Evolutionary conservation across 192 early-diverging fungal genomes (phyloP).

Genomic region (Phycomyces blakesleeanus): DNA sequence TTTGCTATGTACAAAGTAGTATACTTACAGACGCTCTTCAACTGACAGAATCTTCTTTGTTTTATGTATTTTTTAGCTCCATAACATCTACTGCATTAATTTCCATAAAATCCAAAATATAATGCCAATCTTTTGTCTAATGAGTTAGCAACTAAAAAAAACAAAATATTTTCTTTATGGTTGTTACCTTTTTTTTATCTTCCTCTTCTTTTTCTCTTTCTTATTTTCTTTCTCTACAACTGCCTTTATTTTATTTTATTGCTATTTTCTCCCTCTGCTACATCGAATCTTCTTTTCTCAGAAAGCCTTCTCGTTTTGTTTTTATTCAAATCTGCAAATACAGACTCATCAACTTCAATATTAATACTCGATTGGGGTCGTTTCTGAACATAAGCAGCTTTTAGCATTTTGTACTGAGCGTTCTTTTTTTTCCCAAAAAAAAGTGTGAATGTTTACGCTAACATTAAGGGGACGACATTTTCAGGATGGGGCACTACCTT

Average conservation of each 20-base stretch:
- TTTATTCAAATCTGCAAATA: slow-evolving; percentile 7
- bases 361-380: not conserved
- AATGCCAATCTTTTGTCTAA: slow-evolving; percentile 1
- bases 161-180: slow-evolving; percentile 5
- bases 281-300: slow-evolving; percentile 6
- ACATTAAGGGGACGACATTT: too few relatives aligned
- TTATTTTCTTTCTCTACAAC: not conserved
- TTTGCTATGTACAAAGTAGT: slow-evolving; percentile 1
- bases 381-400: slow-evolving; percentile 3
- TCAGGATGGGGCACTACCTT: too few relatives aligned
- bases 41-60: slow-evolving; percentile 5
- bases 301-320: slow-evolving; percentile 3
- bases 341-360: slow-evolving; percentile 4
- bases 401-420: slow-evolving; percentile 6
- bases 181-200: slow-evolving; percentile 7
- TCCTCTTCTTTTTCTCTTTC: slow-evolving; percentile 2
- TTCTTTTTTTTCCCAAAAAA: slow-evolving; percentile 7
- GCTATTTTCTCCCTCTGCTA: not conserved
- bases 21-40: not conserved
- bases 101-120: slow-evolving; percentile 8
- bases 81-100: slow-evolving; percentile 1
- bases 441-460: not conserved
- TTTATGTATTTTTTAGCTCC: slow-evolving; percentile 5
- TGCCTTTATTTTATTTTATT: slow-evolving; percentile 4
- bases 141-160: slow-evolving; percentile 7